Base-by-base conservation (phyloP, 106 monocot species). In the Phalaenopsis equestris region DNA sequence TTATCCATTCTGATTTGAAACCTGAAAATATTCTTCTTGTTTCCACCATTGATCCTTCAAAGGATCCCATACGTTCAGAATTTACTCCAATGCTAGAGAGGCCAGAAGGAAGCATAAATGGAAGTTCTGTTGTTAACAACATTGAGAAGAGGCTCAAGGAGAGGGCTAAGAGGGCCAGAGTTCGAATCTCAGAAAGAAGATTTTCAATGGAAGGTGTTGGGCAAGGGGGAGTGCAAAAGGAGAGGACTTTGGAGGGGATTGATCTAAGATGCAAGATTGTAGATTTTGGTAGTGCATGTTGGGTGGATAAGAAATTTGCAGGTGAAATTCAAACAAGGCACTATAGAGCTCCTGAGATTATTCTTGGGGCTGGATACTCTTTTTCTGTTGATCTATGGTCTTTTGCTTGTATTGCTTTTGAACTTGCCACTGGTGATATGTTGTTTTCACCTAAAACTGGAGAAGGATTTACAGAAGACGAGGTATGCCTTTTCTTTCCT, bases 231-330 rank as follows among this genome's bases (percentile, higher is more conserved):
- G 23, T 87, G 9, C 84, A 85, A 47, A 14, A 42, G 23, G 78
- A 86, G 79, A 94, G 90, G 77, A 98, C 83, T 77, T 72, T 98
- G 84, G 94, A 98, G 14, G 97, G 88, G n/a, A 85, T 94, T 80
- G 92, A 91, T 81, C 30, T 94, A 79, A 83, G 68, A 52, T 92
- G 97, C 85, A 98, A 98, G 84, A 89, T 98, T 77, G 94, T 98
- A 42, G 97, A 98, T 85, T 89, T 98, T 74, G 97, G 97, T 39
- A 98, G 92, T 85, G 97, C 94, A 43, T 92, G 92, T 82, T 94
- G 92, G 91, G 87, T 15, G 73, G 86, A 89, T 82, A 87, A 91
- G 82, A 82, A 92, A 75, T 83, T 94, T 77, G 78, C 88, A 49
- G 73, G 79, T 67, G 90, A 92, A 39, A 94, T 97, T 21, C 96